Evolutionary conservation across 2,329 filamentous ascomycete species (phyloP), one percentile per base, ranked within the genome.

Genomic region (Tolypocladium cylindrosporum): DNA sequence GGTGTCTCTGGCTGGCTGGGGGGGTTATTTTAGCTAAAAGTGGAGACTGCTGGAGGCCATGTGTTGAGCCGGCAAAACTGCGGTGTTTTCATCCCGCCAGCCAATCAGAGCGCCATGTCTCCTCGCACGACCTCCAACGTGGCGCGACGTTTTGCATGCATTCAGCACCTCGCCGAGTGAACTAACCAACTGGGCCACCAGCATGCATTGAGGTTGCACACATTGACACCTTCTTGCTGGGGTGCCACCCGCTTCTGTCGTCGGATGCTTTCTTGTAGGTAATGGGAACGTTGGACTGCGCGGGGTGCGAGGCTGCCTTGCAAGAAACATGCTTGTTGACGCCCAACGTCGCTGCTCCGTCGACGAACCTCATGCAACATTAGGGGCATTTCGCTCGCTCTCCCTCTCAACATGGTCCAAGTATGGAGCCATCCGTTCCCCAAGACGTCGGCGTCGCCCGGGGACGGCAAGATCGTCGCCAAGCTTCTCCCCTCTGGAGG

Each of bases 391-490:
- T 36, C 10, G 31, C 48, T 21, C 48, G 48, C 48, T 52, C 48
- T 36, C 31, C 48, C 24, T 31, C 39, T 14, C 48, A 52, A 10
- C 31, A 65, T 64, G 64, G 48, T 61, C 21, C 59, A 55, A 40
- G 31, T 54, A 52, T 62, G 58, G 57, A 55, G 56, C 45, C 63
- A 79, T n/a, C 90, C 91, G 10, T 96, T 95, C 69, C 85, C 88
- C 55, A 78, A 83, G 55, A 89, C 89, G 36, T 81, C 87, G 43
- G 89, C 89, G 31, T 79, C 80, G 56, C 84, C 92, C 27, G 94
- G 94, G 58, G 80, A 90, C 68, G 94, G 94, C 60, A 81, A 79
- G 62, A 88, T 97, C 64, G 79, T 91, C 56, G 84, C 91, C 58
- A 83, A 83, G 24, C 75, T 89, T 7, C 79, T 92, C 11, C 90